phyloP scores from a whole-genome alignment of 441 rosid genomes.

The Kokia cookei region DNA sequence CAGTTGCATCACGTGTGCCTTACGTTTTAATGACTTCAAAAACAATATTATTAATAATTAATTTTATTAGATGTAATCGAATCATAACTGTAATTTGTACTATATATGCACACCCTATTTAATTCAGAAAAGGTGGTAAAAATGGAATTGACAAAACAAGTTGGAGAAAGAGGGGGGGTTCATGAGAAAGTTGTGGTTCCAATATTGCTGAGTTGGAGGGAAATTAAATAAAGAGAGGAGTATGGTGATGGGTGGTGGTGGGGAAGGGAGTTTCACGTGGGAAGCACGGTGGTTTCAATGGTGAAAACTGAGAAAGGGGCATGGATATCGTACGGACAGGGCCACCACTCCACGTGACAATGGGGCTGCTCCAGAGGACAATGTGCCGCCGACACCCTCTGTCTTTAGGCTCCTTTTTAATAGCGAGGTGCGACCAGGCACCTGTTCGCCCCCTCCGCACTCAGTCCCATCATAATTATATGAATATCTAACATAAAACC shows the following conservation, averaged over 20 bases:
- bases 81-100: not conserved
- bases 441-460: not conserved
- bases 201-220: not conserved
- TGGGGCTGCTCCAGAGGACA: not conserved
- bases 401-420: not conserved
- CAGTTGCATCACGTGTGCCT: not conserved
- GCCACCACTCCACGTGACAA: conserved; percentile 17
- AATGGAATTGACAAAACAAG: not conserved
- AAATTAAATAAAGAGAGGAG: not conserved
- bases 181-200: not conserved
- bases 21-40: not conserved
- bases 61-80: not conserved
- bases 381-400: not conserved
- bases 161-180: not conserved
- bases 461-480: not conserved
- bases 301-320: not conserved
- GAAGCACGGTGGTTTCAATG: conserved; percentile 2
- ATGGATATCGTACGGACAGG: conserved; percentile 12
- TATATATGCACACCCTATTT: not conserved
- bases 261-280: conserved; percentile 16
- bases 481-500: not conserved
- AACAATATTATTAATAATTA: not conserved
- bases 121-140: not conserved
- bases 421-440: not conserved
- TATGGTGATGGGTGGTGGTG: not conserved